Evolutionary conservation across 2,329 filamentous ascomycete genomes (phyloP).

Genomic region (Ophiocordyceps robertsii): DNA sequence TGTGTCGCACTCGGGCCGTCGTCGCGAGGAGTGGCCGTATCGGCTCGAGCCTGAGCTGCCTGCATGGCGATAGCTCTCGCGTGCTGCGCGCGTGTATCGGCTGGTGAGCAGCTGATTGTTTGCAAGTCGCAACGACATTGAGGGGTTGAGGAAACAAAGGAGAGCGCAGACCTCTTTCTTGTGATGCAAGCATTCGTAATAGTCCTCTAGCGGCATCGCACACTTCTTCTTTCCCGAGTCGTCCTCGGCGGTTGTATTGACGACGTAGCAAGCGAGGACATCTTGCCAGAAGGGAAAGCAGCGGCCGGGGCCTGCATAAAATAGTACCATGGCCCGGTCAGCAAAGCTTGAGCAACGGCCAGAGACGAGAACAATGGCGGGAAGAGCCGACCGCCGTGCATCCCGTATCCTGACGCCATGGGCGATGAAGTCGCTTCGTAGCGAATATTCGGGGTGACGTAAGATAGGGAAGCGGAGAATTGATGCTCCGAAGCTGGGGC

Average conservation of each 20-base stretch:
- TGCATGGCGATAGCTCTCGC: constrained; percentile 69
- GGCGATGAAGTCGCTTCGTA: constrained; percentile 11
- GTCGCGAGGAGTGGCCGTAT: constrained; percentile 62
- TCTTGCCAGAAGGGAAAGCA: constrained; percentile 99
- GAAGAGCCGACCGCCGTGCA: constrained; percentile 58
- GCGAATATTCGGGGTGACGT: too few relatives aligned
- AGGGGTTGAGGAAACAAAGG: background rate
- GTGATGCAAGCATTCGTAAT: constrained; percentile 98
- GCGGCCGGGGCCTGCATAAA: constrained; percentile 45
- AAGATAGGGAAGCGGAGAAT: too few relatives aligned
- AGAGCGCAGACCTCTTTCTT: constrained; percentile 74
- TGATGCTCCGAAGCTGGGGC: too few relatives aligned
- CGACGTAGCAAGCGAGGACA: constrained; percentile 93
- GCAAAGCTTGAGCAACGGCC: background rate
- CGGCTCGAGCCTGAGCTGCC: constrained; percentile 69
- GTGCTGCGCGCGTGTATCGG: constrained; percentile 38
- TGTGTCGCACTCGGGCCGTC: constrained; percentile 70
- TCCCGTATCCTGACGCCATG: constrained; percentile 75
- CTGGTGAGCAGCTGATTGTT: background rate
- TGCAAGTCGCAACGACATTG: background rate
- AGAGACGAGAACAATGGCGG: background rate
- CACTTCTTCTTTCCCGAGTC: constrained; percentile 80
- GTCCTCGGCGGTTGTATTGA: constrained; percentile 74
- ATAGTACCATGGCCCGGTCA: background rate
- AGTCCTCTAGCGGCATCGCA: constrained; percentile 74